Evolutionary conservation across 2,329 filamentous ascomycete species (phyloP), one percentile per base, ranked within the genome.

Genomic region (Bisporella sp.): DNA sequence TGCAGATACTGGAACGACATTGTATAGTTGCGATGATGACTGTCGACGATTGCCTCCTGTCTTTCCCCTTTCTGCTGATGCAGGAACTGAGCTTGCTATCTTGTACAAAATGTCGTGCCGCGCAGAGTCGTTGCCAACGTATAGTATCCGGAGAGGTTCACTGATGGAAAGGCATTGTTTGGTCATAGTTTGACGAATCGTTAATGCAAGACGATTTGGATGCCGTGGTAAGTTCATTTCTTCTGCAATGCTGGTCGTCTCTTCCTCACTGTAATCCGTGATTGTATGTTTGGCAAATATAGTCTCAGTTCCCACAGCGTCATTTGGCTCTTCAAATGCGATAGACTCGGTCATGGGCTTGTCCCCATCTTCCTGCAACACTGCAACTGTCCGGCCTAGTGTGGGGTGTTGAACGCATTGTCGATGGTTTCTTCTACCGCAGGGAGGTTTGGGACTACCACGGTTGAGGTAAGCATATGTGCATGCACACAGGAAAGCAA

Each of bases 181-280:
- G 13, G 71, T 71, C 72, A 77, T 74, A 37, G 71, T 75, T 57
- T 76, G 73, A 43, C 72, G 69, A 48, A 77, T 68, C 5, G 72
- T 70, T 28, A 69, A 68, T 31, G 67, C 63, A 28, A 76, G 56
- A 30, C 66, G 67, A 40, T 64, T 66, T 4, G 69, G 69, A 1
- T 63, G 60, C 37, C 62, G 57, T 9, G 60, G 50, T 31, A 71
- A 57, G n/a, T 53, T 55, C 48, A 73, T 58, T 41, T 58, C 55
- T 33, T 61, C 52, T 39, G 65, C 64, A 33, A 73, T 60, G 28
- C 59, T 56, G 8, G 64, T 61, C 1, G 70, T 69, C 55, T 74
- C 67, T 33, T 67, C 64, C 47, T 72, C 69, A 43, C 59, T 65
- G 52, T 72, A 71, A 43, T 72, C 68, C 39, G 66, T 66, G 40